These are phyloP conservation scores for Rhizopogon roseolus DNA, from an alignment of 768 basidiomycete genomes.

Conservation along the genomic window DNA sequence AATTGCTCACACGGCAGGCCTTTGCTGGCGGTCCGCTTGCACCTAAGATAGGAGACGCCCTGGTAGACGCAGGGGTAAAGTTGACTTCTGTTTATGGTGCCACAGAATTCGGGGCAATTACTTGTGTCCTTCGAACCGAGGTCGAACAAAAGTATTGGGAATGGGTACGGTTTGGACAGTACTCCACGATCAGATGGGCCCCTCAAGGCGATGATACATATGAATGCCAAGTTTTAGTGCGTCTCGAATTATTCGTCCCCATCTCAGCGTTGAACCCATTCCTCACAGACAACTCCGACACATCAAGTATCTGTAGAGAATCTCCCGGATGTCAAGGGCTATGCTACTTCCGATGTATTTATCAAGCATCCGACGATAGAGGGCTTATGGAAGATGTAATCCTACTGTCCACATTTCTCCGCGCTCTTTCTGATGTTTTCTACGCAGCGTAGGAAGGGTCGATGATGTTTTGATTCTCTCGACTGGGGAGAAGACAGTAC, in stretches of 20 bases:
- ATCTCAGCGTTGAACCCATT: background rate
- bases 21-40: slow-evolving; percentile 37
- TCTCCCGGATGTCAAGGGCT: slow-evolving; percentile 33
- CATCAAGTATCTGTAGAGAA: slow-evolving; percentile 23
- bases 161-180: slow-evolving; percentile 26
- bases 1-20: slow-evolving; percentile 15
- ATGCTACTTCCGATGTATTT: slow-evolving; percentile 40
- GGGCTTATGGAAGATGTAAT: slow-evolving; percentile 31
- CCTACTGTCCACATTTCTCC: background rate
- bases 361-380: slow-evolving; percentile 38
- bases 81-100: slow-evolving; percentile 31
- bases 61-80: slow-evolving; percentile 28
- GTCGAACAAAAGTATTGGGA: slow-evolving; percentile 25
- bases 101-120: slow-evolving; percentile 21
- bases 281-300: slow-evolving; percentile 1
- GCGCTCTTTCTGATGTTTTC: background rate
- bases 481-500: slow-evolving; percentile 18
- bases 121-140: slow-evolving; percentile 8
- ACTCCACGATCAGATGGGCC: slow-evolving; percentile 20
- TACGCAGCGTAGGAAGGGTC: slow-evolving; percentile 24
- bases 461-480: slow-evolving; percentile 29
- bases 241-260: background rate
- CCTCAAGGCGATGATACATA: slow-evolving; percentile 29
- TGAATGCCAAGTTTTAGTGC: slow-evolving; percentile 35
- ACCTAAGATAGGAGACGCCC: slow-evolving; percentile 27